Evolutionary conservation across 2,329 filamentous ascomycete species (phyloP), one percentile per base, ranked within the genome.

Genomic region (Karstenula rhodostoma): DNA sequence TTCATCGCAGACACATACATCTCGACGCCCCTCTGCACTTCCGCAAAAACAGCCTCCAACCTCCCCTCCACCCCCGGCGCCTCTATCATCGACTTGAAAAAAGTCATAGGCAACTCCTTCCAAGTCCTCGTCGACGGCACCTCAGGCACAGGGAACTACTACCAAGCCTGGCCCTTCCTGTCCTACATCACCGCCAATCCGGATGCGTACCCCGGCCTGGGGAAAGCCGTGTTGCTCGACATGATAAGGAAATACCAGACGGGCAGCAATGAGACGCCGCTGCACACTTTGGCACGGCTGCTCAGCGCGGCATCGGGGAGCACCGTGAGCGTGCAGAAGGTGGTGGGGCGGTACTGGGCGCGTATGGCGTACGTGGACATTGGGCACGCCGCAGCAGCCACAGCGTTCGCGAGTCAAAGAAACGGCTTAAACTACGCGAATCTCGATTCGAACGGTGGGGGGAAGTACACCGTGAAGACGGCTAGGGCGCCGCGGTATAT

Each of bases 311-410:
- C 29, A 2, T 4, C 37, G 58, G 63, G 8, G 69, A 67, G 33
- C 60, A 73, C 23, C 71, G 69, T 19, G 72, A 64, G 56, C 5
- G 56, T 77, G 17, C 78, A 80, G 22, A 76, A 72, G 9, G 73
- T 85, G 9, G 79, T 85, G 8, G 82, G 78, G 3, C 72, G 76
- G 17, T 85, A 85, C 72, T 85, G 83, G 83, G 83, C 83, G 2
- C 79, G 79, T 60, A 85, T 85, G 83, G 83, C 83, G 4, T 83
- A 81, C 61, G 81, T 81, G 12, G 83, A 85, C 46, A 83, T 85
- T 33, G 82, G 80, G 13, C 81, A 85, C 64, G 59, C 73, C 0
- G 76, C 76, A 8, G 81, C 80, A 0, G 76, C 78, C 22, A 66
- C 76, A 0, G 59, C 74, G 43, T 84, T 82, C 71, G 65, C 76